Percentiles rank a stretch among this genome's conserved stretches.
Conservation (phyloP, 23 red algal genomes). For the Rhodosorus marinus region DNA sequence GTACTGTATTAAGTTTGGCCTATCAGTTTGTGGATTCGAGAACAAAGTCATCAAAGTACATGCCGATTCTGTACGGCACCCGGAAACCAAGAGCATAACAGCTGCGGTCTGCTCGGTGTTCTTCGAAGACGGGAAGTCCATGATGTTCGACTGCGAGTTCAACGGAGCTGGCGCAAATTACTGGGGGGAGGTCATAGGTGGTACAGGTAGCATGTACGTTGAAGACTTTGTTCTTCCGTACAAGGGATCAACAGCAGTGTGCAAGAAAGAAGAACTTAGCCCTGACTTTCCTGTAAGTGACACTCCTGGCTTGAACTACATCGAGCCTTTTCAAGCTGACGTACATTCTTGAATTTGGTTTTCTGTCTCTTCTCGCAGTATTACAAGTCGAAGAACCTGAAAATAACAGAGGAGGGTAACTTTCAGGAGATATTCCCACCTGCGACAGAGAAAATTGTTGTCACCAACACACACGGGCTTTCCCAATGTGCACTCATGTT, state of each 20-base stretch:
- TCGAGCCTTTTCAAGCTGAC: slow-evolving; percentile 1
- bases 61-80: slow-evolving; percentile 1
- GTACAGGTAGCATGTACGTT: slow-evolving; percentile 8
- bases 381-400: slow-evolving; percentile 4
- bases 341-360: background rate
- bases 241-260: slow-evolving; percentile 1
- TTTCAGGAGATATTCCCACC: background rate
- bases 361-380: background rate
- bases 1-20: slow-evolving; percentile 12
- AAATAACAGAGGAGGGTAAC: background rate
- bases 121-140: background rate
- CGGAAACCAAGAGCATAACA: background rate
- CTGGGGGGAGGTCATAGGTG: slow-evolving; percentile 14
- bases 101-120: slow-evolving; percentile 1
- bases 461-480: slow-evolving; percentile 5
- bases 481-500: slow-evolving; percentile 19
- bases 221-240: slow-evolving; percentile 39
- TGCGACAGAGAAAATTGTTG: background rate
- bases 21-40: slow-evolving; percentile 10
- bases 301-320: background rate
- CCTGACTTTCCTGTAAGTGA: background rate
- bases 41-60: background rate
- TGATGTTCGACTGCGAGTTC: slow-evolving; percentile 1
- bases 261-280: background rate
- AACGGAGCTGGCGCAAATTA: slow-evolving; percentile 7